Conservation (phyloP, 2,329 filamentous ascomycete genomes). For the Ceratocystis colombiana region DNA sequence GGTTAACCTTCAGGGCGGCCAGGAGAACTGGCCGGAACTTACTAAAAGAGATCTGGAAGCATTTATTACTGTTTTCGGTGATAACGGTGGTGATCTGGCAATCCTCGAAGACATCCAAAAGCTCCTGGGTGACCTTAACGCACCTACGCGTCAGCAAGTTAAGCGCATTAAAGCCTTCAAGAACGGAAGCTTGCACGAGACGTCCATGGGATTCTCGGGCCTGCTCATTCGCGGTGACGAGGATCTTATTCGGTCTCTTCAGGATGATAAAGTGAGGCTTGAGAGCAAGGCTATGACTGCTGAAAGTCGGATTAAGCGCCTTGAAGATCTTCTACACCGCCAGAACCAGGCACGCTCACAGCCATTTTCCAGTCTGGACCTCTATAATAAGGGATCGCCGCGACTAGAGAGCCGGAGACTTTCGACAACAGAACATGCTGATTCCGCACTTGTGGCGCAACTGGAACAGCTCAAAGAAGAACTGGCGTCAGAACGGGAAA, state of each 20-base stretch:
- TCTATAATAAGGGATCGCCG: slow-evolving; percentile 32
- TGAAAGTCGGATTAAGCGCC: slow-evolving; percentile 76
- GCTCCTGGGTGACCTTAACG: slow-evolving; percentile 66
- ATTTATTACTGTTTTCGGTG: slow-evolving; percentile 57
- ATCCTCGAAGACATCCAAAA: slow-evolving; percentile 64
- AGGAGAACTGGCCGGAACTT: slow-evolving; percentile 72
- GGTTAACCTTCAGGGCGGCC: slow-evolving; percentile 71
- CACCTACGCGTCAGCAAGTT: slow-evolving; percentile 74
- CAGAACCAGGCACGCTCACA: slow-evolving; percentile 49
- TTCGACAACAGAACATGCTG: slow-evolving; percentile 29
- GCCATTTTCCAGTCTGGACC: slow-evolving; percentile 42
- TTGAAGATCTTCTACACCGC: slow-evolving; percentile 86
- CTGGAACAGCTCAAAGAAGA: slow-evolving; percentile 61
- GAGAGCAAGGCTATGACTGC: slow-evolving; percentile 70
- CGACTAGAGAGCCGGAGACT: slow-evolving; percentile 38
- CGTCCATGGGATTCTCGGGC: slow-evolving; percentile 75
- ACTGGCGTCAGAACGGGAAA: slow-evolving; percentile 61
- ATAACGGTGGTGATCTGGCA: slow-evolving; percentile 53
- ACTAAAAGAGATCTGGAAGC: slow-evolving; percentile 65
- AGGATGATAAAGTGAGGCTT: slow-evolving; percentile 67
- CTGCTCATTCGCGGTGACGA: slow-evolving; percentile 79
- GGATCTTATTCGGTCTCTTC: slow-evolving; percentile 65
- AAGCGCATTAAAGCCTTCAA: slow-evolving; percentile 90
- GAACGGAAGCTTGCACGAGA: slow-evolving; percentile 88
- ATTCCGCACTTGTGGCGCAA: slow-evolving; percentile 4